Evolutionary conservation across 2,329 filamentous ascomycete genomes (phyloP).

Genomic region (Pochonia chlamydosporia): DNA sequence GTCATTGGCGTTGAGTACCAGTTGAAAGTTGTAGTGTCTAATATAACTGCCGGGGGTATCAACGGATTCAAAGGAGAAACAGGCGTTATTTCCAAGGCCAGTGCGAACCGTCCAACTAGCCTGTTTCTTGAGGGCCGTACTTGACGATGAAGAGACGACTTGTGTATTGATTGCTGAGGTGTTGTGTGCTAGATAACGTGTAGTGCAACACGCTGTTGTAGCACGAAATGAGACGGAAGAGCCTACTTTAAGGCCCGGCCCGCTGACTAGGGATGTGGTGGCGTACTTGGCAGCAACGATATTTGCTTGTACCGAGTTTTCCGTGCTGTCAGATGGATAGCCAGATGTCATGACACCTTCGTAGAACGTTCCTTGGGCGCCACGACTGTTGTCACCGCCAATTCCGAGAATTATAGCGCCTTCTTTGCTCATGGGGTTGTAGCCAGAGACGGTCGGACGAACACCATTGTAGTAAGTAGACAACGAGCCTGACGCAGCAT

Average conservation of each 20-base stretch:
- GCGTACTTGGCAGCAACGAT: slow-evolving; percentile 33
- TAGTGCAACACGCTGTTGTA: slow-evolving; percentile 48
- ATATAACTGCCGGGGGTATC: slow-evolving; percentile 55
- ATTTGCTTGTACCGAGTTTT: slow-evolving; percentile 53
- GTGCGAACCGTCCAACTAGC: slow-evolving; percentile 48
- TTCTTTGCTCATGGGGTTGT: slow-evolving; percentile 60
- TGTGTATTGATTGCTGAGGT: slow-evolving; percentile 47
- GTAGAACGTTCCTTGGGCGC: slow-evolving; percentile 58
- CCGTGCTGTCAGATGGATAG: slow-evolving; percentile 54
- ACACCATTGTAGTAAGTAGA: slow-evolving; percentile 54
- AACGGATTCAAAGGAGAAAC: slow-evolving; percentile 55
- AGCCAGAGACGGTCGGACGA: slow-evolving; percentile 38
- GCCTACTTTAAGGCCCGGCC: slow-evolving; percentile 39
- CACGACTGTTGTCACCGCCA: slow-evolving; percentile 58
- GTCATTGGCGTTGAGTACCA: slow-evolving; percentile 45
- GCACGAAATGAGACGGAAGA: slow-evolving; percentile 46
- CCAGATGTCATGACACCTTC: slow-evolving; percentile 60
- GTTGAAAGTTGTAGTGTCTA: slow-evolving; percentile 48
- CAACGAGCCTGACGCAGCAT: slow-evolving; percentile 47
- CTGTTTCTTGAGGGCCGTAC: slow-evolving; percentile 40
- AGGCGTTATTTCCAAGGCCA: slow-evolving; percentile 50
- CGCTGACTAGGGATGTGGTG: slow-evolving; percentile 38
- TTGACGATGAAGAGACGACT: slow-evolving; percentile 46
- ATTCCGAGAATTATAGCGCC: slow-evolving; percentile 65
- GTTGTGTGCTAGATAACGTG: slow-evolving; percentile 49